Conservation (phyloP, 257 asterid genomes). For the Solanum peruvianum region DNA sequence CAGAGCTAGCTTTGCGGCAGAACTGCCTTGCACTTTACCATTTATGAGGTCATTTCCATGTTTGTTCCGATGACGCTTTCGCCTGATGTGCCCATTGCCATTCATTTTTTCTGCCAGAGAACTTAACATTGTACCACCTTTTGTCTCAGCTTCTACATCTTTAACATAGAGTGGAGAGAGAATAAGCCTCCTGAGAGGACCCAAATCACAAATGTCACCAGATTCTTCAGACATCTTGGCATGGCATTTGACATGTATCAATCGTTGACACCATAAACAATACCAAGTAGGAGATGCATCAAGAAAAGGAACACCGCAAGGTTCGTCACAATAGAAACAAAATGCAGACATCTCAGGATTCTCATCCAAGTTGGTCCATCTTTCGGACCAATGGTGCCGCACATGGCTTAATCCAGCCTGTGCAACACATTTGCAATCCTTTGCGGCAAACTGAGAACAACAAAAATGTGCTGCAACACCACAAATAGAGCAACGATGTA, state of each 20-base stretch:
- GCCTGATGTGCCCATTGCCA: constrained; percentile 40
- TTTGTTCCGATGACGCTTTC: constrained; percentile 48
- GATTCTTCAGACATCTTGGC: constrained; percentile 69
- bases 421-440: constrained; percentile 74
- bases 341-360: constrained; percentile 73
- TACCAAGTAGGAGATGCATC: constrained; percentile 86
- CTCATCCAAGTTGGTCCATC: constrained; percentile 71
- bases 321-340: constrained; percentile 76
- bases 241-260: constrained; percentile 78
- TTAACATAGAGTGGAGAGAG: constrained; percentile 76
- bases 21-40: constrained; percentile 34
- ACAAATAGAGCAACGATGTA: constrained; percentile 70
- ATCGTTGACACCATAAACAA: constrained; percentile 81
- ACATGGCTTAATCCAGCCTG: constrained; percentile 54
- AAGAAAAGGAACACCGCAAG: constrained; percentile 71
- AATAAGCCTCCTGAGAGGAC: constrained; percentile 66
- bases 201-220: constrained; percentile 70
- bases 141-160: constrained; percentile 34
- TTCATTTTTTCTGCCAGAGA: constrained; percentile 39
- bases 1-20: constrained; percentile 30
- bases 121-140: constrained; percentile 10
- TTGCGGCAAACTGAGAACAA: constrained; percentile 61
- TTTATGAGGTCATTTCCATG: constrained; percentile 35
- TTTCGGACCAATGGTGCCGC: constrained; percentile 85
- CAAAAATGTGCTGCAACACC: constrained; percentile 62